phyloP scores from a whole-genome alignment of 2,329 filamentous ascomycete genomes.

The Sporothrix inflata region DNA sequence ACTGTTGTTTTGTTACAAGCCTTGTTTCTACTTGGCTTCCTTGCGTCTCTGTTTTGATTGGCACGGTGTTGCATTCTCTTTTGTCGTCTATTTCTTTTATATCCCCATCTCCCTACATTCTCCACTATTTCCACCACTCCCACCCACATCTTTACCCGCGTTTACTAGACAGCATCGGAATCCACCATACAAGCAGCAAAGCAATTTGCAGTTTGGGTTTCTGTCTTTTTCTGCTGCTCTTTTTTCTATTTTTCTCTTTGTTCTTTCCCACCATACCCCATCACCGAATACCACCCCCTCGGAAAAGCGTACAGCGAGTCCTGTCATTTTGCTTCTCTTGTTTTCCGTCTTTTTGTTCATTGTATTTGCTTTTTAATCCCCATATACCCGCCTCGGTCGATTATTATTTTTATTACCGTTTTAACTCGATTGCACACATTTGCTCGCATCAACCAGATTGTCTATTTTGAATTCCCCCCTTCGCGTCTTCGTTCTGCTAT shows the following conservation, averaged over 20 bases:
- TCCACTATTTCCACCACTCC: neutral
- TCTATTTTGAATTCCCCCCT: neutral
- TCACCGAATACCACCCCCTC: neutral
- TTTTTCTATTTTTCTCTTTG: neutral
- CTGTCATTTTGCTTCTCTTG: slow-evolving; percentile 3
- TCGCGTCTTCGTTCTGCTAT: neutral
- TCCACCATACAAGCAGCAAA: neutral
- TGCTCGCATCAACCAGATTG: slow-evolving; percentile 18
- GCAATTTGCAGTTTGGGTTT: neutral
- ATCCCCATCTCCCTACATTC: neutral
- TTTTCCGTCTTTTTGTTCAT: neutral
- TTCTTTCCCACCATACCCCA: neutral
- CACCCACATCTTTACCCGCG: neutral
- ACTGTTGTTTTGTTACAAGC: slow-evolving; percentile 28
- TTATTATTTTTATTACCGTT: neutral
- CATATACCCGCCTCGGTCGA: slow-evolving; percentile 23
- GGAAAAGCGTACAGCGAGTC: neutral
- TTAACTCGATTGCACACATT: neutral
- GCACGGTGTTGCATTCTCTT: neutral
- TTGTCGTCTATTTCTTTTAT: neutral
- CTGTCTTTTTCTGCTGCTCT: neutral
- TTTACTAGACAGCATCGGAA: neutral
- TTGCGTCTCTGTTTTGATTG: neutral
- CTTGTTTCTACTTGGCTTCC: slow-evolving; percentile 1
- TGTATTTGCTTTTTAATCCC: slow-evolving; percentile 8